Evolutionary conservation across 257 asterid species (phyloP), one percentile per base, ranked within the genome.

Genomic region (Voacanga thouarsii): DNA sequence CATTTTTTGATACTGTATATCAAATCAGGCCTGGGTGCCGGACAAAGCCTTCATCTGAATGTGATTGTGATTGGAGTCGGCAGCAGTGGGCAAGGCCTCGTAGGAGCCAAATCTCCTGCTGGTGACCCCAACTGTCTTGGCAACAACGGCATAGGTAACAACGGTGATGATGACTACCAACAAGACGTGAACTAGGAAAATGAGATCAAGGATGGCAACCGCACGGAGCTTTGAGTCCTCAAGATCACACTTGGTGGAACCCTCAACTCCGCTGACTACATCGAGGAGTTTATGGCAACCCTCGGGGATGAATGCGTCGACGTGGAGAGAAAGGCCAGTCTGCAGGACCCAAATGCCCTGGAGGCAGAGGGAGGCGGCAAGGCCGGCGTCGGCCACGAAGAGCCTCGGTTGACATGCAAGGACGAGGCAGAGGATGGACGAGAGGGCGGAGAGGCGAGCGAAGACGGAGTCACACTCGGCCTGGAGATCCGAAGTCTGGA

Each of bases 241-340:
- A 82, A 92, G 83, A 64, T 94, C 99, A 71, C 99, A 94, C 84
- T 91, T 94, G 39, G 99, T 94, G 24, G 97, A 91, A n/a, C 99
- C 97, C 80, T 94, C 97, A 18, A 94, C 94, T 14, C 99, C 97
- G 73, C 90, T 91, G 55, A 91, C 91, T 18, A 92, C 99, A 66
- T 92, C 98, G 1, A 94, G 87, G 70, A 94, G 85, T 91, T 91
- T 91, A 87, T 94, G 98, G 85, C 99, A 94, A 41, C 99, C 99
- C 78, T 91, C 96, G 0, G 99, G 99, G 45, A 94, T 89, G 81
- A 94, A 94, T 6, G 96, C 96, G n/a, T 94, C 97, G 0, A 94
- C 96, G 37, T 92, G 91, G 47, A 92, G 91, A 11, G 97, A 86
- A 26, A 92, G 92, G 33, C 99, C 97, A 0, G 97, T 90, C 85